Evolutionary conservation across 2,329 filamentous ascomycete genomes (phyloP).

Genomic region (Colletotrichum sp.): DNA sequence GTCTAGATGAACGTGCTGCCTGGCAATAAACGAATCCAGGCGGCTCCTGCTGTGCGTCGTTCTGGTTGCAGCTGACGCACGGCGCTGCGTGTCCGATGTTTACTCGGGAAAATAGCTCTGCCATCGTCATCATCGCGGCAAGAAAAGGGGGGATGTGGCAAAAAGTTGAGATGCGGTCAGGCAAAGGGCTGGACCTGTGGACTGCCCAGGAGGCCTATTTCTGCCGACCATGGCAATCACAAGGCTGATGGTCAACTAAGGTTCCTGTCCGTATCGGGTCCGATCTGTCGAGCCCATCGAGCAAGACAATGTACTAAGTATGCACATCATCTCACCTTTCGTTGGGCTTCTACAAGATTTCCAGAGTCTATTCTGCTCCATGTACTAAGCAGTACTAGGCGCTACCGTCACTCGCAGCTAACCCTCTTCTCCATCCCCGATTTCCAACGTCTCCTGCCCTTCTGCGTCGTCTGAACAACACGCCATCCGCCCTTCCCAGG

Average conservation of each 20-base stretch:
- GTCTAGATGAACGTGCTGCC: background rate
- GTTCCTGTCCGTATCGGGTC: background rate
- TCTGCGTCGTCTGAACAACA: slow-evolving; percentile 15
- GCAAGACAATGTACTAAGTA: background rate
- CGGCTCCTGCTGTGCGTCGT: background rate
- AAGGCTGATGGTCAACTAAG: background rate
- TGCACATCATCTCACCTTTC: background rate
- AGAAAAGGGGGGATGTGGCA: background rate
- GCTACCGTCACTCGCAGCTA: background rate
- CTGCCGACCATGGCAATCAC: background rate
- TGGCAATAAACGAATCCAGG: background rate
- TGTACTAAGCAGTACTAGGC: background rate
- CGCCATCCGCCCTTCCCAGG: background rate
- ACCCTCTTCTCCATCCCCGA: background rate
- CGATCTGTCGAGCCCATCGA: background rate
- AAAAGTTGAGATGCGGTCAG: background rate
- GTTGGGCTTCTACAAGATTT: background rate
- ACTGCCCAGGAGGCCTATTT: background rate
- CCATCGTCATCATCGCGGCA: background rate
- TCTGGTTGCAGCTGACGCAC: background rate
- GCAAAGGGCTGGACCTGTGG: background rate
- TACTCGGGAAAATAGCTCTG: background rate
- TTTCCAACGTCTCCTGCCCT: background rate
- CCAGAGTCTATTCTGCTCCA: background rate
- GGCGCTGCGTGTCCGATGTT: background rate